Percentiles rank a stretch among this genome's conserved stretches.
These are phyloP conservation scores for Volvox reticuliferus DNA, from an alignment of 139 green algal genomes.

Conservation along the genomic window DNA sequence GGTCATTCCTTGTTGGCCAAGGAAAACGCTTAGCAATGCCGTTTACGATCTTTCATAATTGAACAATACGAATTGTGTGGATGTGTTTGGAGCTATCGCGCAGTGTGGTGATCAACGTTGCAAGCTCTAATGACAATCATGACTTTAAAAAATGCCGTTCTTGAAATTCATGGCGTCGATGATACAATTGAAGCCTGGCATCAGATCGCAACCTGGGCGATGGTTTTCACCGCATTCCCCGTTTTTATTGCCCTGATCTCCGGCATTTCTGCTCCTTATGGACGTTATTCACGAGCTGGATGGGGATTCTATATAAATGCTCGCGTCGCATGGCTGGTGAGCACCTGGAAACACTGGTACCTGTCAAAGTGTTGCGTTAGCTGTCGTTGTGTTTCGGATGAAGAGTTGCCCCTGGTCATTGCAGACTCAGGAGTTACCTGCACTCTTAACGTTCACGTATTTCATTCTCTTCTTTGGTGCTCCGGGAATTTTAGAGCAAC, in stretches of 20 bases:
- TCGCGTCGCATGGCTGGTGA: conserved; percentile 49
- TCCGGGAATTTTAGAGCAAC: not conserved
- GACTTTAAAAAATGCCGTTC: not conserved
- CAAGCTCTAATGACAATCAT: not conserved
- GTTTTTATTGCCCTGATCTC: conserved; percentile 34
- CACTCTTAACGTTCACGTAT: not conserved
- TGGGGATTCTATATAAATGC: conserved; percentile 56
- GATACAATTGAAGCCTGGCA: not conserved
- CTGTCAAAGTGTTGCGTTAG: not conserved
- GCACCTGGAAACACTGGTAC: not conserved
- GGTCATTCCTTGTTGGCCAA: too few species aligned
- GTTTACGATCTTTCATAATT: too few species aligned
- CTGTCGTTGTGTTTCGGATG: not conserved
- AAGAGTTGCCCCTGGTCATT: not conserved
- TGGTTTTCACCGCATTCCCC: not conserved
- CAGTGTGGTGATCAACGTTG: too few species aligned
- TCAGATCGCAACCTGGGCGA: not conserved
- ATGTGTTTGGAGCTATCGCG: too few species aligned
- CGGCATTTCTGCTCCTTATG: conserved; percentile 51
- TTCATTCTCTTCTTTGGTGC: not conserved
- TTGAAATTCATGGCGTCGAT: not conserved
- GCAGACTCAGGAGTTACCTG: conserved; percentile 53
- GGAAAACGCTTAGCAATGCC: too few species aligned
- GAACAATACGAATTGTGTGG: too few species aligned
- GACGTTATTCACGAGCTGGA: conserved; percentile 35